Percentiles rank a stretch among this genome's conserved stretches.
Conservation (phyloP, 2,329 filamentous ascomycete species). For the Fusarium coicis region DNA sequence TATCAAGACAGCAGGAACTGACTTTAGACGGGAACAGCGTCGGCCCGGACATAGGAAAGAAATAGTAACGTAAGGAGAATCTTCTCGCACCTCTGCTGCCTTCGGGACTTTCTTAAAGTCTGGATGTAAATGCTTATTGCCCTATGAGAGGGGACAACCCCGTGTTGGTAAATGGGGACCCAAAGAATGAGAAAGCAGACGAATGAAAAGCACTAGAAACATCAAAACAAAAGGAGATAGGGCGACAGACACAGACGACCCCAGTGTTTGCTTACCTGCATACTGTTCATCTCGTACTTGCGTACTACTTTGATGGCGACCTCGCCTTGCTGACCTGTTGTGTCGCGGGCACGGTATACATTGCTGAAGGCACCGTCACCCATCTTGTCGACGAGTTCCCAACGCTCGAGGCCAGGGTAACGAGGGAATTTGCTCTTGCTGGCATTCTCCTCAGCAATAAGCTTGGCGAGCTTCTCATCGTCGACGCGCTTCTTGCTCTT, state of each 20-base stretch:
- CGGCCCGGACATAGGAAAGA: conserved; percentile 6
- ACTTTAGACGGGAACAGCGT: conserved; percentile 39
- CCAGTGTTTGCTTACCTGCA: conserved; percentile 80
- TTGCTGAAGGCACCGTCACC: conserved; percentile 99
- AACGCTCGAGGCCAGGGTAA: conserved; percentile 65
- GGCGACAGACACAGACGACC: conserved; percentile 38
- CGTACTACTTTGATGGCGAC: conserved; percentile 98
- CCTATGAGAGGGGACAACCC: conserved; percentile 68
- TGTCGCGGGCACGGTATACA: conserved; percentile 89
- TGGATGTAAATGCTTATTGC: conserved; percentile 92
- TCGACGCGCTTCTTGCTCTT: conserved; percentile 55
- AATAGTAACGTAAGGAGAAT: conserved; percentile 49
- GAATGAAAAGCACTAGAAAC: conserved; percentile 2
- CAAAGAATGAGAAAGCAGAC: conserved; percentile 32
- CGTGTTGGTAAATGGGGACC: conserved; percentile 64
- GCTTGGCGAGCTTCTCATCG: conserved; percentile 80
- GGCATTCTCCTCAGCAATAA: conserved; percentile 92
- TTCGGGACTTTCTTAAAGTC: conserved; percentile 95
- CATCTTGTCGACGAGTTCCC: conserved; percentile 94
- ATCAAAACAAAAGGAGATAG: conserved; percentile 37
- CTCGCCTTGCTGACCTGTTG: conserved; percentile 75
- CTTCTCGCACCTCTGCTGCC: conserved; percentile 91
- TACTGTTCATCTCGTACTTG: conserved; percentile 98
- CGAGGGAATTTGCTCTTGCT: conserved; percentile 85
- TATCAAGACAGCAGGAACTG: conserved; percentile 33